A percentile compares a stretch with the other conserved stretches of the same genome.
Conservation (phyloP, 495 filamentous ascomycete genomes). For the Podospora comata region DNA sequence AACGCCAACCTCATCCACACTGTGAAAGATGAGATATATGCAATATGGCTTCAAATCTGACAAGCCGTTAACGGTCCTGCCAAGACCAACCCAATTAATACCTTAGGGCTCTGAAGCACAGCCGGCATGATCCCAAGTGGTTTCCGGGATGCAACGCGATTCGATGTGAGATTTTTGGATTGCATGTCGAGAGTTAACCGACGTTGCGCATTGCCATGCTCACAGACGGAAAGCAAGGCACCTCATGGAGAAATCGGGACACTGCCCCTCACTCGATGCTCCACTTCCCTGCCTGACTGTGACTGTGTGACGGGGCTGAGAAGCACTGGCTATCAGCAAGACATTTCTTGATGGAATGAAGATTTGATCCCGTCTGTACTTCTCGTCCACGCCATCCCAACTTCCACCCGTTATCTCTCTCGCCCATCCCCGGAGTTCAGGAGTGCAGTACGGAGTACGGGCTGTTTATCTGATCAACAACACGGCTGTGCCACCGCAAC, state of each 20-base stretch:
- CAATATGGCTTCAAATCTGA: not conserved
- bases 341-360: not conserved
- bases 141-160: conserved; percentile 9
- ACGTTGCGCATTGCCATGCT: not conserved
- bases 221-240: not conserved
- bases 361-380: not conserved
- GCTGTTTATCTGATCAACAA: conserved; percentile 1
- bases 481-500: conserved; percentile 1
- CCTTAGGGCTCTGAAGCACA: not conserved
- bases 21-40: not conserved
- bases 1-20: not conserved
- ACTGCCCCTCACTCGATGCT: conserved; percentile 8
- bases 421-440: not conserved
- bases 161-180: not conserved
- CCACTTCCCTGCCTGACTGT: conserved; percentile 12
- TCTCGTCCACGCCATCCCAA: not conserved
- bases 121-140: not conserved
- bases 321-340: not conserved
- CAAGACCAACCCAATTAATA: not conserved
- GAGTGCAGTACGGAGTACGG: not conserved
- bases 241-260: not conserved
- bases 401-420: not conserved
- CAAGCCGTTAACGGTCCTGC: not conserved
- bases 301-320: not conserved
- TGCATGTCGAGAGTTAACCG: not conserved